phyloP scores from a whole-genome alignment of 2,329 filamentous ascomycete genomes.

The Aspergillus hortae region DNA sequence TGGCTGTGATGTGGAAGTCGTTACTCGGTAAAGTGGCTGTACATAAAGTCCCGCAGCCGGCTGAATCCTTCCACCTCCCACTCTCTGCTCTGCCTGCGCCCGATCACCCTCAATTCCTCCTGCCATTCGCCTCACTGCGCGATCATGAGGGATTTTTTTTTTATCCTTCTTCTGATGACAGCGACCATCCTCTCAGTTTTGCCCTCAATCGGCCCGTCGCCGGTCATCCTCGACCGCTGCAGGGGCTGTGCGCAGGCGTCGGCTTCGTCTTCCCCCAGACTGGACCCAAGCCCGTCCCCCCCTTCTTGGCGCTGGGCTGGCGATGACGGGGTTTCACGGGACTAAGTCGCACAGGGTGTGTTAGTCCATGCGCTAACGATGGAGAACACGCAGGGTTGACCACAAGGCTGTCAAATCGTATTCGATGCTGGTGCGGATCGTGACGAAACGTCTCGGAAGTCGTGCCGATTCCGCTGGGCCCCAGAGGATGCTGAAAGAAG shows the following conservation, averaged over 20 bases:
- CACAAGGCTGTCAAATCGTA: constrained; percentile 15
- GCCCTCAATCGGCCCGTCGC: background rate
- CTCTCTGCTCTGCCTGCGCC: background rate
- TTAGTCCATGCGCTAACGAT: too few relatives aligned
- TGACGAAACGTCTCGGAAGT: constrained; percentile 12
- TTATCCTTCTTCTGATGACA: background rate
- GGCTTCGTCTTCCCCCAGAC: too few relatives aligned
- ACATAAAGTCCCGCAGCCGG: too few relatives aligned
- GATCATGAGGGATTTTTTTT: background rate
- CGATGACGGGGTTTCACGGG: background rate
- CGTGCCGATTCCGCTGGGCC: constrained; percentile 9
- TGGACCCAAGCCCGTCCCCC: background rate
- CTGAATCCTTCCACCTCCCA: too few relatives aligned
- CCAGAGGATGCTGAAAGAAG: too few relatives aligned
- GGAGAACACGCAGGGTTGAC: background rate
- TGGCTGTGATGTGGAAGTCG: too few relatives aligned
- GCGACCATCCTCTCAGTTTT: background rate
- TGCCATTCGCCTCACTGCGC: background rate
- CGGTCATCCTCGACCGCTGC: background rate
- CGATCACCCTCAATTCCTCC: background rate
- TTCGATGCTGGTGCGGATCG: constrained; percentile 6
- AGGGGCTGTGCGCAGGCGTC: background rate
- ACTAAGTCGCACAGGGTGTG: background rate
- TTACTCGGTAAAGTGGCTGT: too few relatives aligned
- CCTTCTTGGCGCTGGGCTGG: background rate